Base-by-base conservation (phyloP, 805 yeast species). In the Alloascoidea hylecoeti region DNA sequence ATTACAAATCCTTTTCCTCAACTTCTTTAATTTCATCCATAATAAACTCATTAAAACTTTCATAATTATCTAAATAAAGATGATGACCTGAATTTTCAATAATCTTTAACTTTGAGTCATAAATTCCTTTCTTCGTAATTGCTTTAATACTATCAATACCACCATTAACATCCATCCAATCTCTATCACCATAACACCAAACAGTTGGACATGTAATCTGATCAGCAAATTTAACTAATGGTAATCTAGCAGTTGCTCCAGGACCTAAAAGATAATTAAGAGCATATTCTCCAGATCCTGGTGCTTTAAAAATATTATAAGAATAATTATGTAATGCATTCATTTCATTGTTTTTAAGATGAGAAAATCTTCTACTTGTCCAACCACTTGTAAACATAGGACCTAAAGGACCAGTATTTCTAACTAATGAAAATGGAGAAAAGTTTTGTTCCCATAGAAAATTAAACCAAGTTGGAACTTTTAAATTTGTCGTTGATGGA, bases 201-300 rank as follows among this genome's bases (percentile, higher is more conserved):
- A 68, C 53, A 23, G 85, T 62, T 32, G 80, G 74, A 49, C 83
- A 73, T 3, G 67, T 58, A 5, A 78, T 55, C 12, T 55, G 47
- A 34, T 63, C 57, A 4, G 56, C 53, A 6, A 49, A 46, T 14
- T 59, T 51, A 3, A 65, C 55, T 38, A 89, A 60, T 1, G 97
- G 94, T 47, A 69, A 60, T 43, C 96, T 64, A 1, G 96, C 94
- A 36, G 74, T 72, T 0, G 95, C 97, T 2, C 97, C 98, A 4
- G 96, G 94, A 0, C 84, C 88, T 16, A 89, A 60, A 15, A 86
- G 63, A 50, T 79, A 81, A 46, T 84, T 81, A 45, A 92, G 62
- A 64, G 89, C 77, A 53, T 89, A 89, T 58, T 89, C 98, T 4
- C 97, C 97, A 0, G 94, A 82, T 0, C 98, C 98, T 3, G 66